These are phyloP conservation scores for Cordyceps cicadae DNA, from an alignment of 2,329 filamentous ascomycete species.

Conservation along the genomic window DNA sequence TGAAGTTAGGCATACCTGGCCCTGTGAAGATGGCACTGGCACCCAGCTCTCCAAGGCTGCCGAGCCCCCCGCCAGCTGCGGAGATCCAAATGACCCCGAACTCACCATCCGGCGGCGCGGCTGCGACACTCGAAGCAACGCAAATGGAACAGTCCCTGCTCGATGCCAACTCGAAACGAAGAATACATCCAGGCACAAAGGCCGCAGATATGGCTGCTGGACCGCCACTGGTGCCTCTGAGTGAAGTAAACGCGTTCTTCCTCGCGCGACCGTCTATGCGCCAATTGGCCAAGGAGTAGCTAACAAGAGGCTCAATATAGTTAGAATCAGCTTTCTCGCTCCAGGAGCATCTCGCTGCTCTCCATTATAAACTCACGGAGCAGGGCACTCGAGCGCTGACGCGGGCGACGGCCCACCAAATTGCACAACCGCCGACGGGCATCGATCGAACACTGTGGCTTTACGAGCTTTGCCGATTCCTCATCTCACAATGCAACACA, in stretches of 20 bases:
- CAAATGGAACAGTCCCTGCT: constrained; percentile 56
- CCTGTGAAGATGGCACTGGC: constrained; percentile 43
- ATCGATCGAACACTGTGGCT: constrained; percentile 89
- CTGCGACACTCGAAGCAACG: constrained; percentile 47
- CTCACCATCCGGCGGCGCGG: constrained; percentile 56
- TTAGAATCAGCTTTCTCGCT: constrained; percentile 96
- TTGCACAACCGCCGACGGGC: constrained; percentile 71
- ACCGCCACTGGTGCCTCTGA: constrained; percentile 76
- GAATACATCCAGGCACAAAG: constrained; percentile 88
- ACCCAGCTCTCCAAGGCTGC: constrained; percentile 82
- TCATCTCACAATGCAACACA: constrained; percentile 88
- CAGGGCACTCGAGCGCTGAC: constrained; percentile 63
- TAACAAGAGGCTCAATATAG: constrained; percentile 35
- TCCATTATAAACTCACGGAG: constrained; percentile 73
- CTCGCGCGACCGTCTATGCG: background rate
- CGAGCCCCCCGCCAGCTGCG: constrained; percentile 87
- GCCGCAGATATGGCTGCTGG: constrained; percentile 89
- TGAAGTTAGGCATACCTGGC: background rate
- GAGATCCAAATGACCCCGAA: constrained; percentile 85
- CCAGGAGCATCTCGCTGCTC: constrained; percentile 90
- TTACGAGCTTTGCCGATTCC: constrained; percentile 93
- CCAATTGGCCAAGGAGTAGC: background rate
- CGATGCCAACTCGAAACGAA: constrained; percentile 67
- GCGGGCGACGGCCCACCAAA: constrained; percentile 62
- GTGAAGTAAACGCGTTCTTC: constrained; percentile 53